Base-by-base conservation (phyloP, 306 rosid genomes). In the Psophocarpus tetragonolobus region DNA sequence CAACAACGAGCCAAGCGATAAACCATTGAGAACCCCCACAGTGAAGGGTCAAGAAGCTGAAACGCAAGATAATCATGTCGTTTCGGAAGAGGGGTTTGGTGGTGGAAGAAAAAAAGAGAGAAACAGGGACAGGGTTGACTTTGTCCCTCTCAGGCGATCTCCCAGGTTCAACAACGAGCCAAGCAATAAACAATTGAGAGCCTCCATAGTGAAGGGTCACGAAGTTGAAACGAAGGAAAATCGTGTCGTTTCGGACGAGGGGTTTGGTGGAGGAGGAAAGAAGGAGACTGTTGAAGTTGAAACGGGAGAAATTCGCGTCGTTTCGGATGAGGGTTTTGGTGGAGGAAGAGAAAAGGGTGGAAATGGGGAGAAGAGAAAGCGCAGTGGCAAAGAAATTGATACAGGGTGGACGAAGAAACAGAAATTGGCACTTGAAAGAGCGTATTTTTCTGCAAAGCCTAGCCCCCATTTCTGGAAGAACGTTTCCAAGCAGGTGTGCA, bases 401-500 rank as follows among this genome's bases (percentile, higher is more conserved):
- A 65, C 80, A 7, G 92, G 90, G 63, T 94, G 98, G 98, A 88
- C 91, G 14, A 83, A 77, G 76, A 97, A 94, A 68, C 97, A 94
- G 76, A 93, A 90, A 74, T 68, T 71, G 66, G 93, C 90, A 8
- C 58, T 94, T 81, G 87, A 79, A 65, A 90, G 65, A 74, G 95
- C 98, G 26, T 94, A 88, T 84, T 50, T 86, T 24, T 65, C 80
- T 41, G 87, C 89, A 26, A 92, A 84, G 80, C 98, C 97, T 3
- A 89, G 92, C 8, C 97, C 98, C 13, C 78, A 84, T 70, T 94
- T 94, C 88, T 94, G 98, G 98, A 94, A 92, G 90, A 89, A 88
- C 54, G 97, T 94, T 70, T 83, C 97, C 4, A 87, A 84, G 67
- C 72, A 88, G 97, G 98, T 94, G 90, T 27, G 17, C 1, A 10